Base-by-base conservation (phyloP, 2,329 filamentous ascomycete species). In the Alternaria novae-zelandiae region DNA sequence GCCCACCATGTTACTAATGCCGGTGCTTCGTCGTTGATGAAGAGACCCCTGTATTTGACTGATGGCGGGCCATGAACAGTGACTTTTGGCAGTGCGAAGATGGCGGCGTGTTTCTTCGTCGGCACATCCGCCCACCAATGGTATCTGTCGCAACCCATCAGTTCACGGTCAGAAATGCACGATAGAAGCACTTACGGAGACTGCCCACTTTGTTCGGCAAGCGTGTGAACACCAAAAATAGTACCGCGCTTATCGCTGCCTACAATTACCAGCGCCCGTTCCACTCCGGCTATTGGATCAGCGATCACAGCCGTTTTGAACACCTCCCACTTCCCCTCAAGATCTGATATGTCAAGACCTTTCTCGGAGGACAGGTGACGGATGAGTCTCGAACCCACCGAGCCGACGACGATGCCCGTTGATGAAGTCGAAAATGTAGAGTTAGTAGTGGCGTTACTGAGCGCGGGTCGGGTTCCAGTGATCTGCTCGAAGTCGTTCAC, bases 181-280 rank as follows among this genome's bases (percentile, higher is more conserved):
- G 6, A 53, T 10, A 9, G 5, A 10, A 1, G 3, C 1, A 53
- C 56, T 25, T 44, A 58, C 47, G 88, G 89, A 45, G 86, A 89
- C 4, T 91, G 88, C 5, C 90, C 90, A 58, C 91, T 91, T 74
- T 91, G 89, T 76, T 91, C 89, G 30, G 87, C 89, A 53, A 92
- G 79, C 62, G 89, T 88, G 78, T 92, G 91, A 12, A 91, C 79
- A 5, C 89, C 90, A 69, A 85, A 92, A 57, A 92, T 90, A 3
- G 88, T 87, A 4, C 88, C 88, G 61, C 89, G 82, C 59, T 86
- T 86, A 72, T 92, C 89, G 67, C 86, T 89, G 9, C 79, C 89
- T 9, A 86, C 88, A 70, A 92, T 86, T 0, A 91, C 86, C 11
- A 92, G 80, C 1, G 89, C 89, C 54, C 80, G 82, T 0, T 82